A percentile compares a stretch with the other conserved stretches of the same genome.
These are phyloP conservation scores for Pythium scleroteichum DNA, from an alignment of 352 stramenopile species.

Conservation along the genomic window DNA sequence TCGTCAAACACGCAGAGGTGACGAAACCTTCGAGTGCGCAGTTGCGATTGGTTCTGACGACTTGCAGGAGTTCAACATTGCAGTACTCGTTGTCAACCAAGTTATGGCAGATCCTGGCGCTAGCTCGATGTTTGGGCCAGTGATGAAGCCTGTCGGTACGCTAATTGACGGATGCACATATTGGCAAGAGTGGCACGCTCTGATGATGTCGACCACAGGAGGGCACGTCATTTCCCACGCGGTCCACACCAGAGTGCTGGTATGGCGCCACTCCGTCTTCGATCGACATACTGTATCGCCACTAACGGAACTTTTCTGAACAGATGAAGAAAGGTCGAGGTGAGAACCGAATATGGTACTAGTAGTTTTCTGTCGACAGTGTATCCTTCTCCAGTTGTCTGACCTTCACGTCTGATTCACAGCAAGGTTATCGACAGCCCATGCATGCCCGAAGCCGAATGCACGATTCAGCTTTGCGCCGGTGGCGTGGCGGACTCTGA, in stretches of 20 bases:
- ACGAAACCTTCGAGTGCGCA: no score
- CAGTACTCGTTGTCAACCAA: conserved; percentile 92
- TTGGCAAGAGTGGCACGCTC: no score
- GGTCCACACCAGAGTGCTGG: conserved; percentile 94
- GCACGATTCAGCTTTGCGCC: conserved; percentile 67
- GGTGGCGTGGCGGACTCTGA: conserved; percentile 66
- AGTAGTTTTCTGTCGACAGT: neutral
- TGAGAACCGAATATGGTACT: conserved; percentile 87
- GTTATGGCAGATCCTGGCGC: conserved; percentile 88
- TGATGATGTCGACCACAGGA: no score
- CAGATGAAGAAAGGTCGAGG: conserved; percentile 91
- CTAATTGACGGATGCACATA: neutral
- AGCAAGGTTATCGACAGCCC: conserved; percentile 86
- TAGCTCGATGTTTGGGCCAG: conserved; percentile 81
- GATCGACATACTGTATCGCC: neutral
- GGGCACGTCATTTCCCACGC: conserved; percentile 96
- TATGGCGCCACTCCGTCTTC: conserved; percentile 25
- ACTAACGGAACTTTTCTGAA: conserved; percentile 6
- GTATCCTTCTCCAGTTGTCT: neutral
- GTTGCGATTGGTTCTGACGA: no score
- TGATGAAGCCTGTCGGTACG: conserved; percentile 81
- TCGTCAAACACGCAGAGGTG: conserved; percentile 82
- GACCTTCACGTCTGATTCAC: conserved; percentile 4
- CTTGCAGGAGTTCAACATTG: conserved; percentile 92
- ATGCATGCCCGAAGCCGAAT: conserved; percentile 86